phyloP scores from a whole-genome alignment of 2,329 filamentous ascomycete species.

The Seiridium cupressi region DNA sequence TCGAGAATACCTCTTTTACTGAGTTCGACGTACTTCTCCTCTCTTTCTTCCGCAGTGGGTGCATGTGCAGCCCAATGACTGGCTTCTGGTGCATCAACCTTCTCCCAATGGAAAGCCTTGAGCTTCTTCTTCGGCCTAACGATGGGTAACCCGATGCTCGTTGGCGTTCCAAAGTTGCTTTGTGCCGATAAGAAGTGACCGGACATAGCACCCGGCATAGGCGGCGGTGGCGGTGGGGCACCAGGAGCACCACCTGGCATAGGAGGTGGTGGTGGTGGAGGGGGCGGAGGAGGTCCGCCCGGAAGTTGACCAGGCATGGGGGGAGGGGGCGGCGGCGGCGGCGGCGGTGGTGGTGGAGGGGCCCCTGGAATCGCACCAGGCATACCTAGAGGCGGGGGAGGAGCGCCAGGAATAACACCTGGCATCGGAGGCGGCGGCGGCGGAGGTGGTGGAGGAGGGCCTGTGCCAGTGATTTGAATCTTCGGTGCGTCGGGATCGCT shows the following conservation, averaged over 20 bases:
- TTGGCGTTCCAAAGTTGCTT: slow-evolving; percentile 49
- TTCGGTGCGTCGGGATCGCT: slow-evolving; percentile 59
- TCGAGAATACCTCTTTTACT: slow-evolving; percentile 94
- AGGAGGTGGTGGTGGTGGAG: slow-evolving; percentile 39
- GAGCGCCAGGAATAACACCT: slow-evolving; percentile 26
- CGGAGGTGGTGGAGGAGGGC: slow-evolving; percentile 32
- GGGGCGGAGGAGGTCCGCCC: slow-evolving; percentile 20
- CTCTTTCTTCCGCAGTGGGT: slow-evolving; percentile 81
- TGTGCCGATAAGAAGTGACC: slow-evolving; percentile 74
- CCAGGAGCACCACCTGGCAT: slow-evolving; percentile 38
- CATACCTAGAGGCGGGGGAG: slow-evolving; percentile 36
- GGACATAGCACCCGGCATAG: slow-evolving; percentile 66
- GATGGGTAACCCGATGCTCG: slow-evolving; percentile 70
- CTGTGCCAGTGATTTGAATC: slow-evolving; percentile 51
- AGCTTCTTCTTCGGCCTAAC: slow-evolving; percentile 98
- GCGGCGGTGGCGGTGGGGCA: slow-evolving; percentile 51
- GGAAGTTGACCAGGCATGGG: slow-evolving; percentile 32
- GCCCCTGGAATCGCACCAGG: slow-evolving; percentile 37
- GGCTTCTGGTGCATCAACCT: slow-evolving; percentile 87
- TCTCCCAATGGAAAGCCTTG: slow-evolving; percentile 99
- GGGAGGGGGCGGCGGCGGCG: slow-evolving; percentile 35
- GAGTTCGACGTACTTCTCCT: slow-evolving; percentile 93
- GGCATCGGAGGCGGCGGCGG: slow-evolving; percentile 38
- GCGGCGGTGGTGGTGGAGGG: slow-evolving; percentile 45
- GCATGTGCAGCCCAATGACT: slow-evolving; percentile 91